Evolutionary conservation across 2,329 filamentous ascomycete genomes (phyloP).

Genomic region (Fusarium mangiferae): DNA sequence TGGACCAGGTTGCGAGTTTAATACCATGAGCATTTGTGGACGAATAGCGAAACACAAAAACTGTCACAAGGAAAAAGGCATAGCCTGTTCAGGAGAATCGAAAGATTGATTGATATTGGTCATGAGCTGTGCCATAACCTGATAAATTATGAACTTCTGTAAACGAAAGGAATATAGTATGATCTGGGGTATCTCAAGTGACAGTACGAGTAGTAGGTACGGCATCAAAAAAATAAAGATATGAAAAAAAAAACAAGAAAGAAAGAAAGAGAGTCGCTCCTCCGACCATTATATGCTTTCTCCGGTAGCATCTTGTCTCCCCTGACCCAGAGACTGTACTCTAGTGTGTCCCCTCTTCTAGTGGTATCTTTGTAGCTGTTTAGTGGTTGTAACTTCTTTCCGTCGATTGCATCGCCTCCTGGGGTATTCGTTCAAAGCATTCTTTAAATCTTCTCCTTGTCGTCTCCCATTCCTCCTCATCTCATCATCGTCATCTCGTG

Average conservation of each 20-base stretch:
- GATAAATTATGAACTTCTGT: constrained; percentile 35
- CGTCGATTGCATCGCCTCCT: constrained; percentile 5
- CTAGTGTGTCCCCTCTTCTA: constrained; percentile 27
- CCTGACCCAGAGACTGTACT: constrained; percentile 19
- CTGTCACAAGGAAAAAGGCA: neutral
- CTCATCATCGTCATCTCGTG: constrained; percentile 2
- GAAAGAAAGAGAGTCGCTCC: constrained; percentile 21
- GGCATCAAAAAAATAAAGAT: constrained; percentile 20
- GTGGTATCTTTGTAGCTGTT: constrained; percentile 27
- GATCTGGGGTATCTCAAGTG: constrained; percentile 45
- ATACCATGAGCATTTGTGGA: neutral
- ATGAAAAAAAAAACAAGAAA: neutral
- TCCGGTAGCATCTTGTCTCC: neutral
- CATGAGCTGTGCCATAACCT: constrained; percentile 21
- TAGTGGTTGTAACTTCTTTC: constrained; percentile 22
- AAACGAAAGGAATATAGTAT: constrained; percentile 38
- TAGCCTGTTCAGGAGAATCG: neutral
- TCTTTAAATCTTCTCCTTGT: constrained; percentile 13
- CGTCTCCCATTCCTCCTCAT: neutral
- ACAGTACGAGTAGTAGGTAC: constrained; percentile 40
- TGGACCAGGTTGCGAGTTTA: neutral
- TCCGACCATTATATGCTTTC: constrained; percentile 35
- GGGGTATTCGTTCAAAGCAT: constrained; percentile 18
- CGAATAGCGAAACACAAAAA: neutral
- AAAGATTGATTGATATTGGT: constrained; percentile 19